A percentile compares a stretch with the other conserved stretches of the same genome.
phyloP scores from a whole-genome alignment of 164 flowering plant genomes.

The Platanus orientalis region DNA sequence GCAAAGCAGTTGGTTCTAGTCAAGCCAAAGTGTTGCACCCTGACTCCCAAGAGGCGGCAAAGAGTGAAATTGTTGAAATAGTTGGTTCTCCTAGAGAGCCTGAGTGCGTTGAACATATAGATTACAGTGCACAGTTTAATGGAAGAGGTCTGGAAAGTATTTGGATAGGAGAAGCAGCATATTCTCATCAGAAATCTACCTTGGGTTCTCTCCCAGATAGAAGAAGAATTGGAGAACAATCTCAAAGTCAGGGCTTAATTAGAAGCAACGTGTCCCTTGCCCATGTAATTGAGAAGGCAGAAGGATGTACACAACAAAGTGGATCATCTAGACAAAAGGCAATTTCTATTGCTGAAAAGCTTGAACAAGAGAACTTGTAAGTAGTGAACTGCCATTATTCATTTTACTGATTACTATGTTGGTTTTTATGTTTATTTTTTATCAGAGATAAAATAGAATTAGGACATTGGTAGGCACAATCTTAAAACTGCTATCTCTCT shows the following conservation, averaged over 20 bases:
- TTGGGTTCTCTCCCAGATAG: constrained; percentile 29
- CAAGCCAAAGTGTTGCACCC: constrained; percentile 20
- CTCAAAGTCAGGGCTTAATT: constrained; percentile 65
- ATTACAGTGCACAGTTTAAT: constrained; percentile 17
- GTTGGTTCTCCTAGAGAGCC: constrained; percentile 37
- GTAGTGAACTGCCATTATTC: constrained; percentile 21
- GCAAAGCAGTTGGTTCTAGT: constrained; percentile 21
- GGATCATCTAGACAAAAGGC: constrained; percentile 85
- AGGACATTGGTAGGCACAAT: too few relatives aligned
- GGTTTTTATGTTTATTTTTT: background rate
- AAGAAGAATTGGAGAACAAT: constrained; percentile 41
- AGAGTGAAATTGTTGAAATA: constrained; percentile 77
- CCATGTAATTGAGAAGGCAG: constrained; percentile 88
- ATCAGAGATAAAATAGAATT: background rate
- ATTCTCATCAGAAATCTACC: constrained; percentile 27
- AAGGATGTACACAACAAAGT: constrained; percentile 54
- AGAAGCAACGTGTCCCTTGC: constrained; percentile 90
- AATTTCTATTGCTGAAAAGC: constrained; percentile 92
- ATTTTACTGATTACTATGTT: background rate
- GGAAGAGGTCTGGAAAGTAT: constrained; percentile 26
- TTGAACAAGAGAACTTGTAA: constrained; percentile 90
- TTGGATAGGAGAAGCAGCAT: constrained; percentile 27
- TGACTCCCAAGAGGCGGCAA: constrained; percentile 25
- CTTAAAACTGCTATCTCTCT: too few relatives aligned
- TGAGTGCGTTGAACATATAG: constrained; percentile 20